Evolutionary conservation across 2,329 filamentous ascomycete species (phyloP), one percentile per base, ranked within the genome.

Genomic region (Anisogramma anomala): DNA sequence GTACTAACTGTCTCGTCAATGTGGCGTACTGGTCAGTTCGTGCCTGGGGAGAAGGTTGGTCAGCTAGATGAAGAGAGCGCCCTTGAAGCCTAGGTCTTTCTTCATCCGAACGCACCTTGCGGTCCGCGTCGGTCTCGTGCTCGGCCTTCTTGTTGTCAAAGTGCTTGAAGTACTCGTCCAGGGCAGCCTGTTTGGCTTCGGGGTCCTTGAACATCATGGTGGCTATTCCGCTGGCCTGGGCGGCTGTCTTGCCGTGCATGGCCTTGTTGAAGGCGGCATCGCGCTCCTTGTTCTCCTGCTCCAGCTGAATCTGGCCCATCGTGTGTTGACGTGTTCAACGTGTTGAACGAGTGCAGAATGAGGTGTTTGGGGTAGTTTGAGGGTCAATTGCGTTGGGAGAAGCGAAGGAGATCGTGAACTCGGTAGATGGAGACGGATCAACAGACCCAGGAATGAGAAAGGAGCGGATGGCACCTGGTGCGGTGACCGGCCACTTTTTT

Each of bases 191-290:
- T 50, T 62, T 56, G n/a, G 58, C 59, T 17, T 55, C 55, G 19
- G 48, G 68, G 61, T 91, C 81, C 69, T 98, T 98, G 59, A 72
- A 71, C 56, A 94, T 69, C 79, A 95, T 88, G 55, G 89, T 84
- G 53, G 76, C 68, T 54, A 95, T 74, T 52, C 85, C 84, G 42
- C 71, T 65, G 33, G 77, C 75, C 57, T 79, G 64, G 36, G 84
- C 71, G 39, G 84, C 70, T 40, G 84, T 86, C 48, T 61, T 62
- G 56, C 74, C 85, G 64, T 95, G 88, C 69, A 94, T 71, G 51
- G 78, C 84, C 67, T 86, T 84, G 72, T 85, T 88, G 73, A 94
- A 94, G 52, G 76, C 82, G 49, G 85, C 84, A 82, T 94, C 87
- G 53, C 87, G 85, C 57, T 66, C 60, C 62, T 88, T 82, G 61